These are phyloP conservation scores for Phialophora verrucosa DNA, from an alignment of 2,329 filamentous ascomycete genomes.

Conservation along the genomic window DNA sequence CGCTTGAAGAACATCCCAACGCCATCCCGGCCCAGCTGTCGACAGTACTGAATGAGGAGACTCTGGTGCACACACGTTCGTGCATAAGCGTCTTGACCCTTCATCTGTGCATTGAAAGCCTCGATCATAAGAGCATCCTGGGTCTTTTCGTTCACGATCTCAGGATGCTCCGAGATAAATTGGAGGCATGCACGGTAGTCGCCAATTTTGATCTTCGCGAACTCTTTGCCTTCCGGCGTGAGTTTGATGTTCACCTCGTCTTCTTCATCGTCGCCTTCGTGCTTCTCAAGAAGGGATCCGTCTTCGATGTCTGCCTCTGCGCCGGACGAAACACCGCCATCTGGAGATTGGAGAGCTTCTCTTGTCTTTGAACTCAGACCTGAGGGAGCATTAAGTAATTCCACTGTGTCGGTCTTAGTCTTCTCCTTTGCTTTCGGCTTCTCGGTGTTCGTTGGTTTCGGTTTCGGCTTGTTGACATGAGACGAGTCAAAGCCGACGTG, in stretches of 20 bases:
- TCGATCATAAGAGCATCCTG: slow-evolving; percentile 89
- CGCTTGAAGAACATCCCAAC: slow-evolving; percentile 95
- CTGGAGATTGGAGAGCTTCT: slow-evolving; percentile 46
- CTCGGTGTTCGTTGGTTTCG: slow-evolving; percentile 49
- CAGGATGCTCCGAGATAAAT: slow-evolving; percentile 79
- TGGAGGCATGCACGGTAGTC: slow-evolving; percentile 76
- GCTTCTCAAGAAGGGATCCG: slow-evolving; percentile 44
- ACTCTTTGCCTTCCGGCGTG: slow-evolving; percentile 77
- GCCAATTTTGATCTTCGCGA: slow-evolving; percentile 75
- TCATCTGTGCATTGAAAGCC: slow-evolving; percentile 86
- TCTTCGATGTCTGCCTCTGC: slow-evolving; percentile 68
- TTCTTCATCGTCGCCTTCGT: slow-evolving; percentile 56
- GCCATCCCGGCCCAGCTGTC: slow-evolving; percentile 84
- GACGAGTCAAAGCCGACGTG: slow-evolving; percentile 91
- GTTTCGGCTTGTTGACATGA: slow-evolving; percentile 68
- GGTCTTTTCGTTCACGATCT: slow-evolving; percentile 81
- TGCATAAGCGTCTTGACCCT: slow-evolving; percentile 75
- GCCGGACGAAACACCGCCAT: slow-evolving; percentile 59
- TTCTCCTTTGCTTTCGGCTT: slow-evolving; percentile 29
- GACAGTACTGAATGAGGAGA: slow-evolving; percentile 90
- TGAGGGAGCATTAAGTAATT: slow-evolving; percentile 70
- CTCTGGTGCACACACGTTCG: slow-evolving; percentile 92
- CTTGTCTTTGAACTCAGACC: slow-evolving; percentile 41
- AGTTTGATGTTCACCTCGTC: slow-evolving; percentile 78
- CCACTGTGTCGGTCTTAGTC: slow-evolving; percentile 54